Conservation (phyloP, 2,329 filamentous ascomycete species). For the Fusarium oligoseptatum region DNA sequence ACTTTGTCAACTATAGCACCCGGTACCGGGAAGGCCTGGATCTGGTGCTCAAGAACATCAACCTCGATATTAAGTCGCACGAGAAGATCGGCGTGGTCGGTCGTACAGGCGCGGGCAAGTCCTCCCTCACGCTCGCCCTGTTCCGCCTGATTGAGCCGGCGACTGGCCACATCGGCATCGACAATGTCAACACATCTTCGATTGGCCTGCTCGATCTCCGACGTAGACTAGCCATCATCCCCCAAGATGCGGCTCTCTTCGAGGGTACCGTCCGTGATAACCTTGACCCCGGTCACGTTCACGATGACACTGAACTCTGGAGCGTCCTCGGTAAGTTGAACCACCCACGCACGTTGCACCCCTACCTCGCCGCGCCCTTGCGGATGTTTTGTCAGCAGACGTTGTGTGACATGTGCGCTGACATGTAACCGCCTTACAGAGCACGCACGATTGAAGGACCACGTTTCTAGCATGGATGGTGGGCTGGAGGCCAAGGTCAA, state of each 20-base stretch:
- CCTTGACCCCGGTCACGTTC: conserved; percentile 91
- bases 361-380: conserved; percentile 16
- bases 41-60: conserved; percentile 93
- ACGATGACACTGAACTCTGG: conserved; percentile 98
- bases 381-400: conserved; percentile 28
- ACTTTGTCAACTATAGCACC: conserved; percentile 94
- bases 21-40: conserved; percentile 92
- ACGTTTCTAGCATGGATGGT: conserved; percentile 87
- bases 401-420: conserved; percentile 38
- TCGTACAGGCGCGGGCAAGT: conserved; percentile 95
- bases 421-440: conserved; percentile 63
- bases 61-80: conserved; percentile 90
- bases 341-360: conserved; percentile 23
- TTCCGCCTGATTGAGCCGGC: conserved; percentile 96
- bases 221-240: conserved; percentile 93
- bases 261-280: conserved; percentile 95
- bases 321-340: conserved; percentile 82
- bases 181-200: conserved; percentile 87
- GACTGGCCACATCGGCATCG: conserved; percentile 88
- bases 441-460: conserved; percentile 92
- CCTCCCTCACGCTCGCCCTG: conserved; percentile 88
- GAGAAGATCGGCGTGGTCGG: conserved; percentile 99
- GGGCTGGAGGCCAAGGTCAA: conserved; percentile 91
- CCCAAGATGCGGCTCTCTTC: conserved; percentile 96
- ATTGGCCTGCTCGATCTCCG: conserved; percentile 93